Evolutionary conservation across 2,329 filamentous ascomycete genomes (phyloP).

Genomic region (Cordyceps cateniannulata): DNA sequence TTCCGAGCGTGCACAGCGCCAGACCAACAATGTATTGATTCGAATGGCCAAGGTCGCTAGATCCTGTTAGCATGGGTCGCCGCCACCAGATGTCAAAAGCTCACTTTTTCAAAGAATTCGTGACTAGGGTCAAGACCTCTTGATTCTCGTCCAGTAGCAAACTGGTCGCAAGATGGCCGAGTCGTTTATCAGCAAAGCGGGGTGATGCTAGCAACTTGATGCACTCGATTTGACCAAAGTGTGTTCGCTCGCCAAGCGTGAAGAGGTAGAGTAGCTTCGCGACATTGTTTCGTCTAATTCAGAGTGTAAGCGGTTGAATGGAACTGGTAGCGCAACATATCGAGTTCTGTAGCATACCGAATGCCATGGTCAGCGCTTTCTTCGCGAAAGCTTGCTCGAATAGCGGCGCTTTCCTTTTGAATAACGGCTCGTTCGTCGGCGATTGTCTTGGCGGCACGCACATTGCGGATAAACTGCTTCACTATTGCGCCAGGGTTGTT

Average conservation of each 20-base stretch:
- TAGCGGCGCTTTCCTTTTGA: slow-evolving; percentile 97
- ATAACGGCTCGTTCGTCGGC: slow-evolving; percentile 97
- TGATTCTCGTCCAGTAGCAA: slow-evolving; percentile 95
- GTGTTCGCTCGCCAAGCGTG: slow-evolving; percentile 91
- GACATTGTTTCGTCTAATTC: slow-evolving; percentile 89
- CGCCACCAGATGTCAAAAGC: slow-evolving; percentile 17
- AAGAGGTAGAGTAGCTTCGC: slow-evolving; percentile 97
- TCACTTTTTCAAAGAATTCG: slow-evolving; percentile 96
- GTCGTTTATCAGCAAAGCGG: slow-evolving; percentile 92
- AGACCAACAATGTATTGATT: slow-evolving; percentile 98
- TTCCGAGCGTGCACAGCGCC: slow-evolving; percentile 90
- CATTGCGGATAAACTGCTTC: slow-evolving; percentile 99
- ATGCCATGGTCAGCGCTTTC: slow-evolving; percentile 89
- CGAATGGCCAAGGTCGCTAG: slow-evolving; percentile 86
- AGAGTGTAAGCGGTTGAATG: not conserved
- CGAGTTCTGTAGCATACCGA: slow-evolving; percentile 52
- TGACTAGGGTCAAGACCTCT: slow-evolving; percentile 93
- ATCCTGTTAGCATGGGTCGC: slow-evolving; percentile 13
- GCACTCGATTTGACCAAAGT: slow-evolving; percentile 99
- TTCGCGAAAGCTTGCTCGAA: slow-evolving; percentile 94
- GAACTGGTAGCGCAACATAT: not conserved
- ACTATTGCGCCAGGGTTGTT: slow-evolving; percentile 47
- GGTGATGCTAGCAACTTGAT: slow-evolving; percentile 94
- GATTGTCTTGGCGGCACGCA: slow-evolving; percentile 96
- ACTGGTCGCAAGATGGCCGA: slow-evolving; percentile 95